Base-by-base conservation (phyloP, 345 rosid genomes). In the Nasturtium officinale region DNA sequence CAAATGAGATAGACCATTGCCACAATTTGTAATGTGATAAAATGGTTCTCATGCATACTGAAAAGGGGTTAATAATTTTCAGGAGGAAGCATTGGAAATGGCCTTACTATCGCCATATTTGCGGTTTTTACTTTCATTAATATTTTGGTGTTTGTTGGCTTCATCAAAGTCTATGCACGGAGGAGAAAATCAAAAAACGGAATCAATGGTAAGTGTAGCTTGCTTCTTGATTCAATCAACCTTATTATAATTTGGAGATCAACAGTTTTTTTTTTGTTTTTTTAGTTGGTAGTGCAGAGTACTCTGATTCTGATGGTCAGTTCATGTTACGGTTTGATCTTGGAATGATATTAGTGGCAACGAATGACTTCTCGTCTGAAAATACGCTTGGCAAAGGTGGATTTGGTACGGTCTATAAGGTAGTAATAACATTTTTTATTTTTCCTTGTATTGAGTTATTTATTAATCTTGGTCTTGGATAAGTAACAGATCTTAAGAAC, bases 401-500 rank as follows among this genome's bases (percentile, higher is more conserved):
- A 35, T 83, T 79, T 53, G 83, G 85, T n/a, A 57, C 50, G 0
- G 85, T 83, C 10, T 74, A 81, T 67, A 83, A 79, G 84, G 87
- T 73, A 73, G 11, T 51, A 29, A 35, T 26, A 37, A 38, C 15
- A 46, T 1, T 21, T 54, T 25, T 13, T 1, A 40, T 5, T 59
- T 5, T 11, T 23, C 17, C 17, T 6, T 10, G 47, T 23, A 15
- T 13, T 33, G 26, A 57, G 25, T 17, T 10, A 3, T 18, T 6
- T 10, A 35, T 59, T 20, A 3, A 35, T n/a, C 13, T 43, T 26
- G 25, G 3, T 32, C 40, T 30, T 8, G 9, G 16, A 29, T 43
- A 9, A 5, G n/a, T n/a, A 43, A 62, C 10, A 43, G 13, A 62
- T 45, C 16, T n/a, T 26, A 38, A 9, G 53, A 26, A 37, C 42